Percentiles rank a stretch among this genome's conserved stretches.
Evolutionary conservation across 371 early-diverging fungal species (phyloP).

Genomic region (Funneliformis caledonium): DNA sequence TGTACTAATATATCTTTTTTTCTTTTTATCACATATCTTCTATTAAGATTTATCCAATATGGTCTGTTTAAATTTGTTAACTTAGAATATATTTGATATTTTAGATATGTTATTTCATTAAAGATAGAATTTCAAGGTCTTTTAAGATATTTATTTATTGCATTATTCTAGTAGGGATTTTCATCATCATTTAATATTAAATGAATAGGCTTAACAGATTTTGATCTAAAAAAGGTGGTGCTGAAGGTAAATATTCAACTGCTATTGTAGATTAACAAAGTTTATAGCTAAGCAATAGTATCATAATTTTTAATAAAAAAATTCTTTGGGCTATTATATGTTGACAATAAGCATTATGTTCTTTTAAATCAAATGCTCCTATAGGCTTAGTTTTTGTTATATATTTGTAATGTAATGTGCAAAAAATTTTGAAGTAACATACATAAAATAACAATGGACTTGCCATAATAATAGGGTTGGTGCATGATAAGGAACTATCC

Average conservation of each 20-base stretch:
- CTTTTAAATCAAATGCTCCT: not conserved
- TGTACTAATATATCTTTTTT: not conserved
- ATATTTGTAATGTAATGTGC: constrained; percentile 20
- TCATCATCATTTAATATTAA: not conserved
- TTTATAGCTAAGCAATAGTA: not conserved
- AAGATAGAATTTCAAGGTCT: not conserved
- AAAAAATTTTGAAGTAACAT: not conserved
- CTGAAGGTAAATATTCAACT: not conserved
- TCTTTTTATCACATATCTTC: not conserved
- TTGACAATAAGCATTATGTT: not conserved
- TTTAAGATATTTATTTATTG: constrained; percentile 1
- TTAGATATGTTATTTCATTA: not conserved
- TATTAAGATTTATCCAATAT: not conserved
- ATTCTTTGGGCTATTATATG: not conserved
- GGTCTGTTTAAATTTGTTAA: too few relatives aligned
- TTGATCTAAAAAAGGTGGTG: not conserved
- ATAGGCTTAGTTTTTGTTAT: constrained; percentile 9
- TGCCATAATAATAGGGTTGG: constrained; percentile 6
- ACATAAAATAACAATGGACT: not conserved
- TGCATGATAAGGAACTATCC: constrained; percentile 11
- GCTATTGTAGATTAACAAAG: not conserved
- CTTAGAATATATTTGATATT: not conserved
- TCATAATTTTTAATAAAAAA: not conserved
- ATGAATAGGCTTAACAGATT: not conserved
- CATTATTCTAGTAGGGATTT: not conserved